A percentile compares a stretch with the other conserved stretches of the same genome.
Evolutionary conservation across 306 rosid genomes (phyloP).

Genomic region (Clitoria ternatea): DNA sequence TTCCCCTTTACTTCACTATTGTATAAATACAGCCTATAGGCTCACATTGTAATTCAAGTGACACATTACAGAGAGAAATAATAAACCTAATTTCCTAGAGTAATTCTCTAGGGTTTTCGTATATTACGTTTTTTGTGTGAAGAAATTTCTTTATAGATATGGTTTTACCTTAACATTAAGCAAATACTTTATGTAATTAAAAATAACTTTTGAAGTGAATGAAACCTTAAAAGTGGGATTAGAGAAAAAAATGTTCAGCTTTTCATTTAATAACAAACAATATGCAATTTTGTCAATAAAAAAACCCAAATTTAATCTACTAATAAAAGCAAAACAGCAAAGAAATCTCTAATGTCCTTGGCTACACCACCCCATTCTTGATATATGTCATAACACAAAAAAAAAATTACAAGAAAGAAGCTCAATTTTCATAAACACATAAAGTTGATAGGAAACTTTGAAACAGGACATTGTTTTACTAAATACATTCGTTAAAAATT

Average conservation of each 20-base stretch:
- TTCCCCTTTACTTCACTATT: too few species aligned
- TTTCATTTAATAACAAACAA: not conserved
- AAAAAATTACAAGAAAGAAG: not conserved
- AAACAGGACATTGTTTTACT: too few species aligned
- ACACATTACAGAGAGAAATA: too few species aligned
- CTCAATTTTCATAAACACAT: not conserved
- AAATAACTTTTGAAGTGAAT: constrained; percentile 19
- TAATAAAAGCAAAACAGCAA: constrained; percentile 2
- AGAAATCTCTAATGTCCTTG: not conserved
- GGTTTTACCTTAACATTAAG: constrained; percentile 52
- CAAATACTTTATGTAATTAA: constrained; percentile 20
- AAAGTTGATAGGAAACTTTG: too few species aligned
- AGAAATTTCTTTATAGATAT: too few species aligned
- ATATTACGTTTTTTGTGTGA: too few species aligned
- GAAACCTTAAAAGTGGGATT: not conserved
- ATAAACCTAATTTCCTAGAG: too few species aligned
- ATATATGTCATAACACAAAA: not conserved
- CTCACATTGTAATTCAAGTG: too few species aligned
- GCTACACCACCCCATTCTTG: not conserved
- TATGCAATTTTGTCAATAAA: not conserved
- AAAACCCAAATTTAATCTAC: not conserved
- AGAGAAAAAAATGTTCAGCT: not conserved
- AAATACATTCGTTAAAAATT: too few species aligned
- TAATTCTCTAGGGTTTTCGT: too few species aligned
- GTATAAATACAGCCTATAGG: too few species aligned